Base-by-base conservation (phyloP, 192 early-diverging fungal genomes). In the Spizellomyces punctatus region DNA sequence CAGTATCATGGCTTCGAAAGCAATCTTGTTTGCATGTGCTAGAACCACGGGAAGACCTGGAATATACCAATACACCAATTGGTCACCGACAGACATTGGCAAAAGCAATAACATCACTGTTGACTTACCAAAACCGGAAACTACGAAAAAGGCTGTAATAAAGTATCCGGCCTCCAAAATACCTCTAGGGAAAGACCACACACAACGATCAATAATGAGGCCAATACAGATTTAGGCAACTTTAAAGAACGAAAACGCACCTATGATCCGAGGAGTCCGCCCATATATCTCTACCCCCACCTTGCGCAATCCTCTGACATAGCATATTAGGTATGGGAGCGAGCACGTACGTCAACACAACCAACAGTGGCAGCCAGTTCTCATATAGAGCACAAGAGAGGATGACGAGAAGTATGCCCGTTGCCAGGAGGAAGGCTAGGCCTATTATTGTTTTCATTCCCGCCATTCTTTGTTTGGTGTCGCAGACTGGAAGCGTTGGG, bases 291-390 rank as follows among this genome's bases (percentile, higher is more conserved):
- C 69, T 42, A 21, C 66, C 63, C 46, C 89, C 82, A 10, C 85
- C 83, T 27, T 84, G 81, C 41, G 90, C 85, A 58, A 90, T 88
- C 45, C 89, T 82, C 58, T 90, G 88, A 75, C 89, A 93, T 22
- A 99, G 71, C 50, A 88, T 89, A 76, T 99, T 99, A 0, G 96
- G 96, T 45, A 96, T 46, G 10, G 95, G 95, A 17, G 96, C 95
- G 69, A 99, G 62, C 19, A 94, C 85, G 77, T 94, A 99, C 16
- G 91, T 96, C 27, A 95, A 90, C 8, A 95, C 95, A 49, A 97
- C 95, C 48, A 95, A 86, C 48, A 99, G 81, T 16, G 95, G 94
- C 86, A 93, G 92, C 96, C 96, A 99, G 77, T 95, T 97, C 75
- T 93, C 88, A 83, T 92, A 94, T 66, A 97, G 81, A 43, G 96